Evolutionary conservation across 2,329 filamentous ascomycete genomes (phyloP).

Genomic region (Fusarium sambucinum): DNA sequence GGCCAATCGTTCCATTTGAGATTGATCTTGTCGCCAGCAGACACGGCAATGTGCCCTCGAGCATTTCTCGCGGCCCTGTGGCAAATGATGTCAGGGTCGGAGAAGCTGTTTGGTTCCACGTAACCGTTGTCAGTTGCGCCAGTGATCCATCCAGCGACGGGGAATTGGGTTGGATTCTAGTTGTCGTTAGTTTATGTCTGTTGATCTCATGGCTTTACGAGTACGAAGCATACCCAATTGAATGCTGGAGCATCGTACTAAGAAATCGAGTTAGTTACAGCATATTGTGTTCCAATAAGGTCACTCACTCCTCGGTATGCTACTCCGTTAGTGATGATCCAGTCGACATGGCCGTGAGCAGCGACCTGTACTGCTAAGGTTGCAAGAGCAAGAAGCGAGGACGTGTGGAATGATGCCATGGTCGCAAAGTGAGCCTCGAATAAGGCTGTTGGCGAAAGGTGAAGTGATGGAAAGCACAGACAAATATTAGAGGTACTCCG

Average conservation of each 20-base stretch:
- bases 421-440: too few relatives aligned
- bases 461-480: neutral
- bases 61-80: constrained; percentile 57
- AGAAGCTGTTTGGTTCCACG: constrained; percentile 58
- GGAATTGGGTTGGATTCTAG: constrained; percentile 39
- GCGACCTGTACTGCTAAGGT: neutral
- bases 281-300: too few relatives aligned
- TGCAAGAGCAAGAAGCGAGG: constrained; percentile 4
- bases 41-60: constrained; percentile 53
- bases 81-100: constrained; percentile 60
- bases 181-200: neutral
- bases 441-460: neutral
- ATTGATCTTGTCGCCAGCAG: constrained; percentile 56
- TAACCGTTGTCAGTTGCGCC: constrained; percentile 61
- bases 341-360: constrained; percentile 45
- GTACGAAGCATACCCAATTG: neutral
- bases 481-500: neutral
- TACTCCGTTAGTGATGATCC: constrained; percentile 42
- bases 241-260: constrained; percentile 37
- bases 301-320: constrained; percentile 30
- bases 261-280: neutral
- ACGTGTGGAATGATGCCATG: constrained; percentile 19
- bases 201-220: rapidly evolving
- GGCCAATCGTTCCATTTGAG: constrained; percentile 60
- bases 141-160: constrained; percentile 43